phyloP scores from a whole-genome alignment of 202 grass and related monocot species.

The Setaria italica region DNA sequence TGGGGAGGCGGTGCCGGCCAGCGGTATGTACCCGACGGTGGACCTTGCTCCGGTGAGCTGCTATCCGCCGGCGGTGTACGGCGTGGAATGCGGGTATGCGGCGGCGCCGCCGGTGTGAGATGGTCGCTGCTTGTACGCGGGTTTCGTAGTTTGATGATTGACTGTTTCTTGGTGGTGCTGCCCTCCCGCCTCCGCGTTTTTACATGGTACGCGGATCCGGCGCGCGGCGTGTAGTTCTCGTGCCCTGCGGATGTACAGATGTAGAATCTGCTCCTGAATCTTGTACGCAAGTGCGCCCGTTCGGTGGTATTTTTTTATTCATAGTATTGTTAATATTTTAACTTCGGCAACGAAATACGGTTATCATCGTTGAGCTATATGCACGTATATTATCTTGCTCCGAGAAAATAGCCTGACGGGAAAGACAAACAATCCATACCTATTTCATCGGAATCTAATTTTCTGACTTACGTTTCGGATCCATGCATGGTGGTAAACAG shows the following conservation, averaged over 20 bases:
- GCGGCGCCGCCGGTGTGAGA: conserved; percentile 23
- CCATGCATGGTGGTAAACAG: not conserved
- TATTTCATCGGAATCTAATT: not conserved
- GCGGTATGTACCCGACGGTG: conserved; percentile 54
- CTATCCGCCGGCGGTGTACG: conserved; percentile 39
- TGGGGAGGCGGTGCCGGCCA: conserved; percentile 12
- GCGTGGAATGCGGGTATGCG: conserved; percentile 14
- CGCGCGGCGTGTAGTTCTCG: not conserved
- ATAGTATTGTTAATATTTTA: not conserved
- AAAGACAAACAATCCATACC: not conserved
- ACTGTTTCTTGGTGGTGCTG: not conserved
- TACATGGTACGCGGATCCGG: not conserved
- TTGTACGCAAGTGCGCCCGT: too few relatives aligned
- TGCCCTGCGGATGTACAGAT: too few relatives aligned
- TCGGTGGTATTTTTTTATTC: not conserved
- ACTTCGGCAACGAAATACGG: too few relatives aligned
- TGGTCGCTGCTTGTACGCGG: conserved; percentile 37
- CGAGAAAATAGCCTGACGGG: too few relatives aligned
- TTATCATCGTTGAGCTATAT: too few relatives aligned
- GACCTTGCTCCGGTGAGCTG: conserved; percentile 51
- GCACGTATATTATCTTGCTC: too few relatives aligned
- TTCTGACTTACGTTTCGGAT: not conserved
- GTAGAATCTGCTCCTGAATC: too few relatives aligned
- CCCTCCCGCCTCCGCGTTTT: not conserved
- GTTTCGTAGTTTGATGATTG: not conserved